These are phyloP conservation scores for Ogataea corticis DNA, from an alignment of 805 yeast species.

Conservation along the genomic window DNA sequence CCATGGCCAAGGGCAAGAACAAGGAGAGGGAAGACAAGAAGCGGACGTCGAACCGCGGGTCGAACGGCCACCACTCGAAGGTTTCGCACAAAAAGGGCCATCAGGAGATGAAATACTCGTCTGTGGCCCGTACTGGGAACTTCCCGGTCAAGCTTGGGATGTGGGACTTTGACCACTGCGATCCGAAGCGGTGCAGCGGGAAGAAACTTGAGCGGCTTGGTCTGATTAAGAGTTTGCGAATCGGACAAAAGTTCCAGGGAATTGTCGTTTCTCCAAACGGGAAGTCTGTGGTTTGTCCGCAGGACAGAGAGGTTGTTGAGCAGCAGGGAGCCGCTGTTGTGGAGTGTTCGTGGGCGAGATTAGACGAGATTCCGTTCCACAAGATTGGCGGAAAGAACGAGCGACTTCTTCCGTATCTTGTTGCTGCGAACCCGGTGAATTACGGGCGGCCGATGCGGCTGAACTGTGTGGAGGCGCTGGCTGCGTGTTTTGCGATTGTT, in stretches of 20 bases:
- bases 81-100: slow-evolving; percentile 45
- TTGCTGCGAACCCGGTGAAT: slow-evolving; percentile 96
- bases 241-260: slow-evolving; percentile 95
- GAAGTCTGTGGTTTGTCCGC: slow-evolving; percentile 83
- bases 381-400: slow-evolving; percentile 91
- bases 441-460: slow-evolving; percentile 95
- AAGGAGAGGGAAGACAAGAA: slow-evolving; percentile 43
- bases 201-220: slow-evolving; percentile 91
- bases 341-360: slow-evolving; percentile 97
- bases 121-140: slow-evolving; percentile 24
- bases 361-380: slow-evolving; percentile 94
- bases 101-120: slow-evolving; percentile 31
- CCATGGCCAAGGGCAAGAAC: slow-evolving; percentile 56
- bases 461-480: slow-evolving; percentile 96
- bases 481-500: slow-evolving; percentile 94
- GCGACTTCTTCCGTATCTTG: slow-evolving; percentile 83
- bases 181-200: slow-evolving; percentile 96
- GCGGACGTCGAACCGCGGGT: slow-evolving; percentile 39
- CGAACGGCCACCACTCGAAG: slow-evolving; percentile 59
- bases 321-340: slow-evolving; percentile 92
- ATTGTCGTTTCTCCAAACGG: slow-evolving; percentile 94
- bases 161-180: slow-evolving; percentile 99
- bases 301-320: slow-evolving; percentile 77
- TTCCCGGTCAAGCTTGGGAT: slow-evolving; percentile 89
- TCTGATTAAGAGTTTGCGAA: slow-evolving; percentile 68